Base-by-base conservation (phyloP, 1,284 basidiomycete genomes). In the Hemileia vastatrix region DNA sequence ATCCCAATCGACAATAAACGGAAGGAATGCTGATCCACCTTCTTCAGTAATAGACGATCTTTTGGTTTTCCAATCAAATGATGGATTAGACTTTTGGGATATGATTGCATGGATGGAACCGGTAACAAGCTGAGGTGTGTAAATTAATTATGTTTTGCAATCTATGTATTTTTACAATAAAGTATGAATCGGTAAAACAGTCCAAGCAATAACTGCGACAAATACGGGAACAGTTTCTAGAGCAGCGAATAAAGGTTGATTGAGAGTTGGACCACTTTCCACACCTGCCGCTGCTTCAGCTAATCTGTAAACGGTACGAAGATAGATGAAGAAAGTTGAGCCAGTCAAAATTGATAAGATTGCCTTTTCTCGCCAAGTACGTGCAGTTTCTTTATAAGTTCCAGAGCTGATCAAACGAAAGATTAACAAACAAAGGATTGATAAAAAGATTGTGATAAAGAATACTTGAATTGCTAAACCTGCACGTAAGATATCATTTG, bases 281-380 rank as follows among this genome's bases (percentile, higher is more conserved):
- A 57, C 57, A 73, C 76, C 76, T 64, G 77, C 72, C 9, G 73
- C 77, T 19, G 77, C 77, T 64, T 78, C 78, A 11, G 77, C 77
- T 18, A 79, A 69, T 51, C 78, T 72, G 66, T 75, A 79, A 1
- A 75, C 65, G 1, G 78, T 79, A 5, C 77, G 69, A 1, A 77
- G 65, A 24, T 77, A 71, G 53, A 78, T 69, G 49, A 77, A 66
- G 1, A 71, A 48, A 1, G 72, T 69, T 2, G 76, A 71, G 23
- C 59, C 15, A 45, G 64, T 57, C 6, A 77, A 53, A 33, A 75
- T 67, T 40, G 70, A 51, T n/a, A 76, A 65, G 57, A 77, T 15
- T 19, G 43, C 31, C 32, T 36, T 9, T 53, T 54, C 8, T 58
- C 61, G 1, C 65, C 65, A 32, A 44, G 53, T 24, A 55, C 57